These are phyloP conservation scores for Chenopodium formosanum DNA, from an alignment of 148 eudicot genomes.

Conservation along the genomic window DNA sequence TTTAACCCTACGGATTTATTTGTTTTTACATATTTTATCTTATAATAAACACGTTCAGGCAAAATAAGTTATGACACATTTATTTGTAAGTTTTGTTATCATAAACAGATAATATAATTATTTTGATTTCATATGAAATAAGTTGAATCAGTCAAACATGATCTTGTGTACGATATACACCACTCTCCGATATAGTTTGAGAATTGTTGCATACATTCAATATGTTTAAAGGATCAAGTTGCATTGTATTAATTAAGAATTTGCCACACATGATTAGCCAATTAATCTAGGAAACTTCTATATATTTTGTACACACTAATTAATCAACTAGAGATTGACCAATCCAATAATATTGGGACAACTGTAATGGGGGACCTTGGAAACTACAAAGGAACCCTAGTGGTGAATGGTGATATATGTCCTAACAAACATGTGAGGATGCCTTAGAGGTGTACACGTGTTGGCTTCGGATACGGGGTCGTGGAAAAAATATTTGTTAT, in stretches of 20 bases:
- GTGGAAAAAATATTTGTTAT: not conserved
- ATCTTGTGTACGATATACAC: not conserved
- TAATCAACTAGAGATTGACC: slow-evolving; percentile 12
- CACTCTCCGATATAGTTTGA: not conserved
- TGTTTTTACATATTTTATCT: too few relatives aligned
- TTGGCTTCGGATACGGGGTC: slow-evolving; percentile 20
- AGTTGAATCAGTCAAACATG: too few relatives aligned
- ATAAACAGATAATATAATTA: too few relatives aligned
- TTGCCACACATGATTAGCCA: slow-evolving; percentile 4
- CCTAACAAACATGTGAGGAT: slow-evolving; percentile 34
- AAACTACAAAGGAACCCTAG: slow-evolving; percentile 28
- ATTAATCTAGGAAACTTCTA: slow-evolving; percentile 14
- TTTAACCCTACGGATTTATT: not conserved
- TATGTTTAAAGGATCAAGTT: not conserved
- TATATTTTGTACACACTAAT: slow-evolving; percentile 1
- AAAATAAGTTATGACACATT: too few relatives aligned
- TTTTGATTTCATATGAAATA: too few relatives aligned
- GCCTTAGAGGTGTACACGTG: slow-evolving; percentile 26
- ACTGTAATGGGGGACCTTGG: slow-evolving; percentile 22
- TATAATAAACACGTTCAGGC: too few relatives aligned
- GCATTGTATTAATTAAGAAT: not conserved
- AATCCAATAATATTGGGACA: slow-evolving; percentile 25
- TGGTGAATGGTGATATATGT: not conserved
- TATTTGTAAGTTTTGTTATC: too few relatives aligned
- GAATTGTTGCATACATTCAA: not conserved